A percentile compares a stretch with the other conserved stretches of the same genome.
phyloP scores from a whole-genome alignment of 2,329 filamentous ascomycete genomes.

The Akanthomyces uredinophilus region DNA sequence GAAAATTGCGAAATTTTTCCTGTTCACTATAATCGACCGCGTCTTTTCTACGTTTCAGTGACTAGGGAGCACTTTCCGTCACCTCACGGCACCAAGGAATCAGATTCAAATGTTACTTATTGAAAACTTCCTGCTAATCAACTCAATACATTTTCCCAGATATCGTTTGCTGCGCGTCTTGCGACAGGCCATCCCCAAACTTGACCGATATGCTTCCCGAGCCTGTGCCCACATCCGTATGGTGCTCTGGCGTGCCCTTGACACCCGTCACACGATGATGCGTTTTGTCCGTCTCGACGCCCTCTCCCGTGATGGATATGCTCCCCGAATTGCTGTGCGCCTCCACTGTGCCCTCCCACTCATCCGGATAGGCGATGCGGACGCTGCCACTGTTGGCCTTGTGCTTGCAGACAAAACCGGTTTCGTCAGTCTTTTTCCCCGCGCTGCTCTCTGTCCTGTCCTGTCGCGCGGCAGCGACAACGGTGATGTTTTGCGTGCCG shows the following conservation, averaged over 20 bases:
- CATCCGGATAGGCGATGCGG: neutral
- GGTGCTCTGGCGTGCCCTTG: neutral
- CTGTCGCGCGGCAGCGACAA: neutral
- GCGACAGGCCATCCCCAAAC: neutral
- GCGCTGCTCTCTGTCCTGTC: neutral
- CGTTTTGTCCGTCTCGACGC: neutral
- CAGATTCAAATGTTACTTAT: too few relatives aligned
- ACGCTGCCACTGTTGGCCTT: neutral
- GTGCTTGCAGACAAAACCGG: constrained; percentile 1
- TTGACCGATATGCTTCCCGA: neutral
- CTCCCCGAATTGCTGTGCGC: neutral
- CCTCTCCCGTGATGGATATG: neutral
- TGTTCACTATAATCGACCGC: too few relatives aligned
- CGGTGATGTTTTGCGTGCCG: neutral
- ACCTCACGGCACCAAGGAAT: too few relatives aligned
- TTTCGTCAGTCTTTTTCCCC: neutral
- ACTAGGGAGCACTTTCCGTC: too few relatives aligned
- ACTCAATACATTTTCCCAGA: too few relatives aligned
- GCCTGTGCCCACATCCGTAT: neutral
- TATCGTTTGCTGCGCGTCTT: too few relatives aligned
- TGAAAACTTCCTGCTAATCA: too few relatives aligned
- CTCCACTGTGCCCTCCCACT: constrained; percentile 2
- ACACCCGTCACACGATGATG: neutral
- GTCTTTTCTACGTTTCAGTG: too few relatives aligned
- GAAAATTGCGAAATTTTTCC: neutral